Conservation (phyloP, 768 basidiomycete species). For the Scleroderma citrinum region DNA sequence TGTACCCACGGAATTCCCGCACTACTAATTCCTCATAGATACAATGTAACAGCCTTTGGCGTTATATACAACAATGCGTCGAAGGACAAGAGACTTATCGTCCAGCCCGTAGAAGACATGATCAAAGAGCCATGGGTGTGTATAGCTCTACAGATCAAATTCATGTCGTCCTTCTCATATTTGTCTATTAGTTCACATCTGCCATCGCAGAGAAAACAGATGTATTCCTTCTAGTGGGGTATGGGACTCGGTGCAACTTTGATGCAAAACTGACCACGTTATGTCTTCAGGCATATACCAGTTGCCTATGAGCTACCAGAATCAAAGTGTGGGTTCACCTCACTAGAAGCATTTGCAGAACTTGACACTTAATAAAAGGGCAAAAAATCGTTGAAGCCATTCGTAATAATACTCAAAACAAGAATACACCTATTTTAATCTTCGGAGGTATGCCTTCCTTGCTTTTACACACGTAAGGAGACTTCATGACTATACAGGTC, state of each 20-base stretch:
- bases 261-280: not conserved
- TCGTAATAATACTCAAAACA: constrained; percentile 64
- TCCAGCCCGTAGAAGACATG: constrained; percentile 69
- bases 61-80: constrained; percentile 70
- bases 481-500: constrained; percentile 35
- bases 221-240: constrained; percentile 73
- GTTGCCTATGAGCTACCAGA: constrained; percentile 42
- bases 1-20: not conserved
- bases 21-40: constrained; percentile 29
- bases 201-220: constrained; percentile 80
- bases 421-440: constrained; percentile 71
- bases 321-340: constrained; percentile 42
- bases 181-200: constrained; percentile 52
- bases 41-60: constrained; percentile 72
- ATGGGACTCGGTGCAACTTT: constrained; percentile 9
- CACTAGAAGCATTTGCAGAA: not conserved
- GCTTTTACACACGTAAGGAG: not conserved
- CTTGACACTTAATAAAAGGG: constrained; percentile 41
- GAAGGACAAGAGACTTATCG: constrained; percentile 64
- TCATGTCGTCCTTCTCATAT: no score
- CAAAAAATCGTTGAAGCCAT: constrained; percentile 67
- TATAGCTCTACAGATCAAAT: not conserved
- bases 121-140: constrained; percentile 73
- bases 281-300: constrained; percentile 68
- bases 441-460: constrained; percentile 53